These are phyloP conservation scores for Uronychia setigera DNA, from an alignment of 73 alveolate genomes.

Conservation along the genomic window DNA sequence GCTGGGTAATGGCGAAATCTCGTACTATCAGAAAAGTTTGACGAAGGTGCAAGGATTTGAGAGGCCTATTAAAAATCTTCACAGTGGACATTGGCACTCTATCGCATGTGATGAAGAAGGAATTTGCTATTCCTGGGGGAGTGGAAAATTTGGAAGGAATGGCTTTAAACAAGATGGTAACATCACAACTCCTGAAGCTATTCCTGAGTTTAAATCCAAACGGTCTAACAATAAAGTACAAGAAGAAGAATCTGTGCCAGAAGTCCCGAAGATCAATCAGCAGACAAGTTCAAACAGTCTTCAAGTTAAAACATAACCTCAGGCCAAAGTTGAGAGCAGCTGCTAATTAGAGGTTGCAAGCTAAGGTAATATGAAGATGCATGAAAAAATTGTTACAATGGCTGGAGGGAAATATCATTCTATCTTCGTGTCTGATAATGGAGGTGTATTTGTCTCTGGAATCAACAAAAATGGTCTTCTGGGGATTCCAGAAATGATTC, in stretches of 20 bases:
- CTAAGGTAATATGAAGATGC: not conserved
- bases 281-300: not conserved
- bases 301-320: not conserved
- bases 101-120: not conserved
- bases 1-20: not conserved
- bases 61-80: not conserved
- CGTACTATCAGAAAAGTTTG: not conserved
- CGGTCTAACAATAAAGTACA: not conserved
- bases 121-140: constrained; percentile 83
- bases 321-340: not conserved
- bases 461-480: constrained; percentile 28
- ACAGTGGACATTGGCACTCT: not conserved
- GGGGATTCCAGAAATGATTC: not conserved
- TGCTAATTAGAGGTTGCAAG: not conserved
- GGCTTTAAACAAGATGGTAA: constrained; percentile 56
- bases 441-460: constrained; percentile 19
- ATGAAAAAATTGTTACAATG: not conserved
- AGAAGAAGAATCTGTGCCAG: no score
- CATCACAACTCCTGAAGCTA: constrained; percentile 36
- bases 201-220: constrained; percentile 7
- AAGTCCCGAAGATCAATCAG: no score
- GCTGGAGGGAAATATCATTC: constrained; percentile 41
- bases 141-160: constrained; percentile 73
- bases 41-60: not conserved
- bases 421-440: constrained; percentile 1